Evolutionary conservation across 148 eudicot genomes (phyloP).

Genomic region (Chenopodium suecicum): DNA sequence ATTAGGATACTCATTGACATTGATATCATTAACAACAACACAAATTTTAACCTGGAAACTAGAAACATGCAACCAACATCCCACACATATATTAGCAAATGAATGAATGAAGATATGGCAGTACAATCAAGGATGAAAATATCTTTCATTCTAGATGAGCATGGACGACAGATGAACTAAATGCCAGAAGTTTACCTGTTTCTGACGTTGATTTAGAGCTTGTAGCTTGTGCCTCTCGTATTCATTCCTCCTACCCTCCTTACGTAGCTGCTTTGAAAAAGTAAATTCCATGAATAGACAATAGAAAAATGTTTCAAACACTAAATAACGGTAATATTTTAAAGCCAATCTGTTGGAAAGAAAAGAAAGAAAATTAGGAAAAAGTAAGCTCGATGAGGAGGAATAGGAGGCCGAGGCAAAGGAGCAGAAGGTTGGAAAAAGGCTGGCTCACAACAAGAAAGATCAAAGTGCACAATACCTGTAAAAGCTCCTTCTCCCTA

Average conservation of each 20-base stretch:
- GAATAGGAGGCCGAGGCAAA: background rate
- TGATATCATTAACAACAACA: background rate
- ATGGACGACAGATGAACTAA: background rate
- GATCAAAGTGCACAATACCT: slow-evolving; percentile 44
- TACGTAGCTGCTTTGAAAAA: slow-evolving; percentile 55
- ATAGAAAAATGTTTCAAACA: background rate
- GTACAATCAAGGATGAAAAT: background rate
- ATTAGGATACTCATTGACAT: background rate
- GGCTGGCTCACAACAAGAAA: slow-evolving; percentile 3
- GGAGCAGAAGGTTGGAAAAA: background rate
- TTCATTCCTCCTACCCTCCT: slow-evolving; percentile 94
- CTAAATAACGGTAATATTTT: background rate
- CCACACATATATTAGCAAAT: background rate
- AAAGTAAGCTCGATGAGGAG: background rate
- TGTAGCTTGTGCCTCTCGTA: slow-evolving; percentile 96
- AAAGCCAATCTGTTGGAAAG: background rate
- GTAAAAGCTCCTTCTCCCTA: slow-evolving; percentile 93
- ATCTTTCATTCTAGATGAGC: background rate
- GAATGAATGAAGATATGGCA: background rate
- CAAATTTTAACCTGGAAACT: background rate
- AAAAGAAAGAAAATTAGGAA: background rate
- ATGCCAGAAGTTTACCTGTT: slow-evolving; percentile 53
- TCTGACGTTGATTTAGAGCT: slow-evolving; percentile 97
- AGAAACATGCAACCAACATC: background rate
- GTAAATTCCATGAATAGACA: slow-evolving; percentile 4